A percentile compares a stretch with the other conserved stretches of the same genome.
These are phyloP conservation scores for Pestalotiopsis sp. DNA, from an alignment of 2,329 filamentous ascomycete species.

Conservation along the genomic window DNA sequence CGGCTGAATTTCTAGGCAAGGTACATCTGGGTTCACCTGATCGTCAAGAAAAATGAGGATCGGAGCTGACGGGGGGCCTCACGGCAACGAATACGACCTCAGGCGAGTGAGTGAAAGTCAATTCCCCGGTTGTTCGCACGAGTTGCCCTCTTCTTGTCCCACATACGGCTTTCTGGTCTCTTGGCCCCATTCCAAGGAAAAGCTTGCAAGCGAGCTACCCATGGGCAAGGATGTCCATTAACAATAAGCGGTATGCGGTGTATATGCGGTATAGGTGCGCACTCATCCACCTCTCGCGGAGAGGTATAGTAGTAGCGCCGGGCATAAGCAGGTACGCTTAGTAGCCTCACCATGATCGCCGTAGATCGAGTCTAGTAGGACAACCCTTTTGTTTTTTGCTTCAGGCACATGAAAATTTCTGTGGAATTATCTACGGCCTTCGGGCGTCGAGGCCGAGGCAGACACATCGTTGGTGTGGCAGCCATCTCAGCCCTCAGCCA, in stretches of 20 bases:
- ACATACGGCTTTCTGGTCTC: not conserved
- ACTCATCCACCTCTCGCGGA: not conserved
- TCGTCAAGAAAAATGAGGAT: not conserved
- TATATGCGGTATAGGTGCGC: not conserved
- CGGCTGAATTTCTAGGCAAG: not conserved
- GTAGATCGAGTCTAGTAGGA: not conserved
- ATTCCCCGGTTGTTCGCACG: not conserved
- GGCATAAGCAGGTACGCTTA: slow-evolving; percentile 4
- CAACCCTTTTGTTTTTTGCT: not conserved
- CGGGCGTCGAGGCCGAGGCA: slow-evolving; percentile 1
- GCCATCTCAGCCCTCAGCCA: not conserved
- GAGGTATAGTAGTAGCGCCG: not conserved
- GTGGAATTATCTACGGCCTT: not conserved
- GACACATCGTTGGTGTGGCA: not conserved
- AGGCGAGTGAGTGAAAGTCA: not conserved
- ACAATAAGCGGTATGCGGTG: not conserved
- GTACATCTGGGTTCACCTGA: not conserved
- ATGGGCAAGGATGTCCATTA: not conserved
- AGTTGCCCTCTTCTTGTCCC: not conserved
- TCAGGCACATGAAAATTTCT: slow-evolving; percentile 6
- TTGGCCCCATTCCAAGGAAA: not conserved
- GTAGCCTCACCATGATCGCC: not conserved
- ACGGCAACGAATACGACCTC: not conserved
- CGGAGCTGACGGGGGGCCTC: not conserved
- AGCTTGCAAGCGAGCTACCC: not conserved